phyloP scores from a whole-genome alignment of 2,329 filamentous ascomycete species.

The Fusarium poae region DNA sequence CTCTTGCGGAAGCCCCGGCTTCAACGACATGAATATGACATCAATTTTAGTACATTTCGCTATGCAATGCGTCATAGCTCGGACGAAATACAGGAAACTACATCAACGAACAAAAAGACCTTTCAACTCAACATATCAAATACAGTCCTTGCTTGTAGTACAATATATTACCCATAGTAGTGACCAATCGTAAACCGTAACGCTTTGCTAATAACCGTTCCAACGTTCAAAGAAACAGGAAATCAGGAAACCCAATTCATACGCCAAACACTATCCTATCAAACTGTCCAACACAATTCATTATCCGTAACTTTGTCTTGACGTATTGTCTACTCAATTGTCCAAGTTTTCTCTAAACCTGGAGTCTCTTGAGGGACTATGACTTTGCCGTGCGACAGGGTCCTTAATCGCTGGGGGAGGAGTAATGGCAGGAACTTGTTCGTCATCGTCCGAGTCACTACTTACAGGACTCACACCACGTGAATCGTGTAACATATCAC shows the following conservation, averaged over 20 bases:
- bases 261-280: conserved; percentile 2
- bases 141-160: neutral
- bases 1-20: neutral
- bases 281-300: neutral
- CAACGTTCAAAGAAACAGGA: neutral
- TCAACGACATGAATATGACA: neutral
- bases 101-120: neutral
- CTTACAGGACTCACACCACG: conserved; percentile 56
- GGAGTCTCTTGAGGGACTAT: conserved; percentile 68
- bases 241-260: neutral
- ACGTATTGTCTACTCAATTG: conserved; percentile 31
- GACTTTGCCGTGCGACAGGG: conserved; percentile 54
- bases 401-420: conserved; percentile 57
- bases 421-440: conserved; percentile 49
- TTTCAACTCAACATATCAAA: neutral
- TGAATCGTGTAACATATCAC: conserved; percentile 48
- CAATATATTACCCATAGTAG: neutral
- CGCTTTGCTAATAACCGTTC: neutral
- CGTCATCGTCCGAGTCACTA: conserved; percentile 48
- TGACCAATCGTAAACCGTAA: neutral
- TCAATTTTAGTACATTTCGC: neutral
- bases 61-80: conserved; percentile 19
- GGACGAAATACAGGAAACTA: neutral
- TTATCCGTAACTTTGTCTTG: neutral
- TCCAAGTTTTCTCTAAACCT: conserved; percentile 68